Evolutionary conservation across 179 eudicot species (phyloP), one percentile per base, ranked within the genome.

Genomic region (Vitellaria paradoxa): DNA sequence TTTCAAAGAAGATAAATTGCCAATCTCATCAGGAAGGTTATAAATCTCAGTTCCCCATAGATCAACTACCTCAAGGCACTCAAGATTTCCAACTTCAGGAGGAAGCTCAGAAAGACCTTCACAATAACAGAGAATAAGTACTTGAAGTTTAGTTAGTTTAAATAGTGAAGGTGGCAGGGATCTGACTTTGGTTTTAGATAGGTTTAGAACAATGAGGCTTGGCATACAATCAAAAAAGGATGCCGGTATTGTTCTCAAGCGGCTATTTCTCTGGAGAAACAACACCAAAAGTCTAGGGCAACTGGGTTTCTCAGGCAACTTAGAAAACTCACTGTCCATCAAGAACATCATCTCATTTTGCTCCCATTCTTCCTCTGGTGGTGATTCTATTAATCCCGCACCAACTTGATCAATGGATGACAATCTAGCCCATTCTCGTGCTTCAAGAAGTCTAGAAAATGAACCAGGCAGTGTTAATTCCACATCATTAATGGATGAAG

Each of bases 191-290:
- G 84, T 84, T 62, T 65, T 63, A 21, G 87, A 84, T 68, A 84
- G 81, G 24, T 81, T 73, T 20, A 84, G 59, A 73, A 81, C 70
- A 73, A 42, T 72, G 52, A 84, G 84, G 37, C 9, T 20, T 37
- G 80, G 59, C 84, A 84, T 84, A 26, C 13, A 45, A 42, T 81
- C 79, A 52, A 81, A 81, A 64, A 84, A 84, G 24, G 82, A 78
- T 30, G 66, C 23, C n/a, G 82, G 84, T 68, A 84, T 79, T 63
- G n/a, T 63, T 79, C 84, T 78, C 76, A 84, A 56, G 65, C 50
- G 61, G 20, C 49, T 46, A 53, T 81, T 84, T 76, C 82, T 79
- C 68, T 84, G 87, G 42, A 84, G 84, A 47, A 82, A 70, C 63
- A 84, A 73, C 11, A 77, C 66, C 65, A 50, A 52, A 8, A 84